Conservation (phyloP, 148 eudicot species). For the Rhododendron vialii region DNA sequence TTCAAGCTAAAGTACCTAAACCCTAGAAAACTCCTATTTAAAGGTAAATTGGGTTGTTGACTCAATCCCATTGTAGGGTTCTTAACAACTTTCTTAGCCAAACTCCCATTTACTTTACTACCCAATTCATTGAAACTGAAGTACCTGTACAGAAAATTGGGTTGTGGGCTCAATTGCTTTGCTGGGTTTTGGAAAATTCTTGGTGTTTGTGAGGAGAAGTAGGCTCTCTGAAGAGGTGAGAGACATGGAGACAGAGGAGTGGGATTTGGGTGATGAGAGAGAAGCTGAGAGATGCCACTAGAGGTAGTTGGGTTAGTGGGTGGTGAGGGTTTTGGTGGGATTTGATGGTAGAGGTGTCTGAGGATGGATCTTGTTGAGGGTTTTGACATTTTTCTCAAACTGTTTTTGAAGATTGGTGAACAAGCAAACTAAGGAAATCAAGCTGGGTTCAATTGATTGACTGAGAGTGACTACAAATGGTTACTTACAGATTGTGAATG, state of each 20-base stretch:
- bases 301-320: slow-evolving; percentile 16
- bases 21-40: neutral
- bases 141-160: slow-evolving; percentile 34
- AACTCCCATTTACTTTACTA: slow-evolving; percentile 28
- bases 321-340: slow-evolving; percentile 34
- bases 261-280: slow-evolving; percentile 27
- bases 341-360: slow-evolving; percentile 29
- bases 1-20: neutral
- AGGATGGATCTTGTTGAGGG: slow-evolving; percentile 46
- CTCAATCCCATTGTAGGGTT: neutral
- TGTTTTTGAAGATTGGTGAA: neutral
- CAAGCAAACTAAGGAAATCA: neutral
- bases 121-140: slow-evolving; percentile 46
- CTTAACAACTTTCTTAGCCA: slow-evolving; percentile 27
- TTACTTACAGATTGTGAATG: neutral
- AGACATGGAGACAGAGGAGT: slow-evolving; percentile 22
- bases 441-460: neutral
- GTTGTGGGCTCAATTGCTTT: slow-evolving; percentile 4
- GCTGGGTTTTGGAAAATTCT: slow-evolving; percentile 18
- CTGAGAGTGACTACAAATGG: neutral
- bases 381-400: slow-evolving; percentile 50
- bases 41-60: slow-evolving; percentile 11
- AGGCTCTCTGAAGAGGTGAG: slow-evolving; percentile 27
- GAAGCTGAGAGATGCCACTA: slow-evolving; percentile 24
- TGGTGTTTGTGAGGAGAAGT: slow-evolving; percentile 19